A percentile compares a stretch with the other conserved stretches of the same genome.
These are phyloP conservation scores for Fusarium paranaense DNA, from an alignment of 2,329 filamentous ascomycete genomes.

Conservation along the genomic window DNA sequence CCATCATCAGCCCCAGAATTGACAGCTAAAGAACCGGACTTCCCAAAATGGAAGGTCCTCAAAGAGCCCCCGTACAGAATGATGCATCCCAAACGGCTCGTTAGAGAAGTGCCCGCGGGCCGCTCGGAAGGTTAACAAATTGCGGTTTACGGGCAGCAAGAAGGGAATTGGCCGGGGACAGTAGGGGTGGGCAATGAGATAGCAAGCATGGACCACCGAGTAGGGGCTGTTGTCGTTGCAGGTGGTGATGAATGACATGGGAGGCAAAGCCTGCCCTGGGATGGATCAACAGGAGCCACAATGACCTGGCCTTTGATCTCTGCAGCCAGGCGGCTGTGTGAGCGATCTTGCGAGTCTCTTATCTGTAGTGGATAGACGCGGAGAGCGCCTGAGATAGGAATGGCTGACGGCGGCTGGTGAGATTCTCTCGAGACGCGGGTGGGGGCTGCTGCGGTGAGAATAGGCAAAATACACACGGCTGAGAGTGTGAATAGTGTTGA, in stretches of 20 bases:
- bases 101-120: slow-evolving; percentile 3
- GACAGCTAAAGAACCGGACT: neutral
- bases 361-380: slow-evolving; percentile 2
- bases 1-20: neutral
- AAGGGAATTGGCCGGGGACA: neutral
- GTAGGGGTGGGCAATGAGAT: neutral
- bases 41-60: slow-evolving; percentile 3
- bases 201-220: slow-evolving; percentile 1
- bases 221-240: slow-evolving; percentile 1
- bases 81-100: neutral
- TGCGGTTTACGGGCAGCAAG: neutral
- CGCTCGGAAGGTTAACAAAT: neutral
- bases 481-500: slow-evolving; percentile 15
- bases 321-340: neutral
- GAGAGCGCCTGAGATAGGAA: neutral
- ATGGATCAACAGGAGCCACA: neutral
- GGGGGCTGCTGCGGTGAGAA: slow-evolving; percentile 11
- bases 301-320: slow-evolving; percentile 6
- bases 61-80: neutral
- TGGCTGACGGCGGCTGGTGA: neutral
- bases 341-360: neutral
- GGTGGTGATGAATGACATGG: slow-evolving; percentile 1
- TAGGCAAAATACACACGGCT: slow-evolving; percentile 15
- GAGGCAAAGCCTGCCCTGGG: neutral
- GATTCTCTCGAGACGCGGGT: slow-evolving; percentile 10